phyloP scores from a whole-genome alignment of 495 filamentous ascomycete species.

The Chaetomium cochliodes region DNA sequence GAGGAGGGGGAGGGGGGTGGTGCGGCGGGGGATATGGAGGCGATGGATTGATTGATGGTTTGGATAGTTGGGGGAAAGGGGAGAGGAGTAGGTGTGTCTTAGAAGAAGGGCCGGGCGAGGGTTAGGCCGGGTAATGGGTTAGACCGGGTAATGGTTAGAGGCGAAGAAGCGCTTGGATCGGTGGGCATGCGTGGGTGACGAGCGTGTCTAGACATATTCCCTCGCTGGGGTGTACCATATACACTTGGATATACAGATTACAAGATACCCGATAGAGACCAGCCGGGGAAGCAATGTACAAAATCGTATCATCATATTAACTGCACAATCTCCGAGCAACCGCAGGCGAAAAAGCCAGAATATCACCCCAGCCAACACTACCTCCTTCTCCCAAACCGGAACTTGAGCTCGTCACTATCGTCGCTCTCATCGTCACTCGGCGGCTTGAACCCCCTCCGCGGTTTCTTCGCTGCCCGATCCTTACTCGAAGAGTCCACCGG shows the following conservation, averaged over 20 bases:
- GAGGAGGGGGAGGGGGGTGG: conserved; percentile 51
- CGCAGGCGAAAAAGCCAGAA: background rate
- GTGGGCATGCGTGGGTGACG: background rate
- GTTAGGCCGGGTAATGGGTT: too few relatives aligned
- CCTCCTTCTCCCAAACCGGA: conserved; percentile 45
- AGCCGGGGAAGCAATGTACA: background rate
- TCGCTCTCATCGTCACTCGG: conserved; percentile 44
- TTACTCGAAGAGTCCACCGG: conserved; percentile 31
- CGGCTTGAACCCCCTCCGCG: conserved; percentile 34
- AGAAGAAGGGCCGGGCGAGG: background rate
- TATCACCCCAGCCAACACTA: conserved; percentile 1
- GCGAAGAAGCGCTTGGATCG: background rate
- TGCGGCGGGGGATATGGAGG: conserved; percentile 48
- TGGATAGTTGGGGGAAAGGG: background rate
- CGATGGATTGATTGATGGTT: conserved; percentile 59
- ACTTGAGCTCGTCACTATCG: conserved; percentile 54
- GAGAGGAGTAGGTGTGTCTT: too few relatives aligned
- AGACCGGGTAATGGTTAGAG: too few relatives aligned
- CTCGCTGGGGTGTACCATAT: conserved; percentile 6
- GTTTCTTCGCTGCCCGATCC: conserved; percentile 46
- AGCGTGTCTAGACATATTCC: background rate
- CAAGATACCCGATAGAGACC: conserved; percentile 33
- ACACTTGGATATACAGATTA: conserved; percentile 28
- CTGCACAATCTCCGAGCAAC: background rate
- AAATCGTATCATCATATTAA: conserved; percentile 6